These are phyloP conservation scores for Boechera divaricarpa DNA, from an alignment of 345 rosid genomes.

Conservation along the genomic window DNA sequence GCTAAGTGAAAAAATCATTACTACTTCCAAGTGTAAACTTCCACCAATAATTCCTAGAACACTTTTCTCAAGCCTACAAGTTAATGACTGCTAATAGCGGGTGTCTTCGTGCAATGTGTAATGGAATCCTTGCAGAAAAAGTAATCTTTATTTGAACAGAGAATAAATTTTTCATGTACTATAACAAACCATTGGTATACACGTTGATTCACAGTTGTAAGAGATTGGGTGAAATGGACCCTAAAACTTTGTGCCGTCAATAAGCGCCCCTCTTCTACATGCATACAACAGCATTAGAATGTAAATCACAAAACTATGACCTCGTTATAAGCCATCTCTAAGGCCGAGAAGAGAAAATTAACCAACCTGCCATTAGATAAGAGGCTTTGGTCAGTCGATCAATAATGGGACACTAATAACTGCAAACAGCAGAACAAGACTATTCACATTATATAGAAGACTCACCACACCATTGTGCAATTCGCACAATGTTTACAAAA, in stretches of 20 bases:
- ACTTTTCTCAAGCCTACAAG: slow-evolving; percentile 26
- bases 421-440: slow-evolving; percentile 24
- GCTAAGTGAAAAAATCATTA: not conserved
- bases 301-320: slow-evolving; percentile 41
- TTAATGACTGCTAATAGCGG: slow-evolving; percentile 1
- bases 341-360: slow-evolving; percentile 29
- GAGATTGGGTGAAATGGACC: slow-evolving; percentile 41
- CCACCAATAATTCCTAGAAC: slow-evolving; percentile 6
- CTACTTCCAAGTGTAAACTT: slow-evolving; percentile 12
- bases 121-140: slow-evolving; percentile 17
- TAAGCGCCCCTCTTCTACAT: slow-evolving; percentile 53
- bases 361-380: slow-evolving; percentile 48
- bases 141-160: slow-evolving; percentile 29
- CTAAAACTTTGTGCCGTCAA: slow-evolving; percentile 53
- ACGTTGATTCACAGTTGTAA: slow-evolving; percentile 36
- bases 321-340: slow-evolving; percentile 37
- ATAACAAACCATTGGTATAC: slow-evolving; percentile 38
- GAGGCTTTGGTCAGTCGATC: slow-evolving; percentile 35
- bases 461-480: not conserved
- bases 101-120: slow-evolving; percentile 17
- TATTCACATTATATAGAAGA: slow-evolving; percentile 14
- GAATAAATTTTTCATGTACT: slow-evolving; percentile 14
- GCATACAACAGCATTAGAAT: slow-evolving; percentile 41
- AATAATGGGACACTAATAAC: slow-evolving; percentile 2
- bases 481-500: not conserved